A percentile compares a stretch with the other conserved stretches of the same genome.
Conservation (phyloP, 2,329 filamentous ascomycete genomes). For the Diaporthe batatas region DNA sequence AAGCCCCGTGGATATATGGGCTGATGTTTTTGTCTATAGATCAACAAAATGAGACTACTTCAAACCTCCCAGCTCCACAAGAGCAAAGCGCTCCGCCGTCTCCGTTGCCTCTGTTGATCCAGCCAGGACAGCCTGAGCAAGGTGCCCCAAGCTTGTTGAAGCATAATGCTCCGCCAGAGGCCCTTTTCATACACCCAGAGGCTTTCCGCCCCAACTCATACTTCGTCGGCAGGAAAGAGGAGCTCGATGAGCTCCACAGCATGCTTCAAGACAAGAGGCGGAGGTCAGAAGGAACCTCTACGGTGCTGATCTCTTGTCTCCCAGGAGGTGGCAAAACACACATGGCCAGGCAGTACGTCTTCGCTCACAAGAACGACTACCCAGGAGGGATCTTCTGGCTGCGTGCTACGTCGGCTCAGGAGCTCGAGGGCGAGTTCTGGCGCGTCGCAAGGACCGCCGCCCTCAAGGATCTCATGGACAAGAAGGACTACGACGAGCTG, state of each 20-base stretch:
- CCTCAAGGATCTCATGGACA: conserved; percentile 58
- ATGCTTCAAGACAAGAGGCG: conserved; percentile 70
- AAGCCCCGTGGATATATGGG: conserved; percentile 37
- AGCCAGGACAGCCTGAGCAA: conserved; percentile 16
- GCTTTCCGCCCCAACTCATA: conserved; percentile 73
- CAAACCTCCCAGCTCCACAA: conserved; percentile 25
- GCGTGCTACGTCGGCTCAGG: conserved; percentile 70
- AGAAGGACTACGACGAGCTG: conserved; percentile 55
- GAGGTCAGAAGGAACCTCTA: conserved; percentile 69
- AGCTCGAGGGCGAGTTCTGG: conserved; percentile 74
- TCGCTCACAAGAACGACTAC: conserved; percentile 69
- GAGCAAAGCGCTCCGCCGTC: conserved; percentile 39
- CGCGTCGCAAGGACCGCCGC: conserved; percentile 72
- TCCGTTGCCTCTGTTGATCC: conserved; percentile 41
- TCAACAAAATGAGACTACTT: conserved; percentile 38
- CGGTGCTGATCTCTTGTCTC: conserved; percentile 74
- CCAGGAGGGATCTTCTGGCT: conserved; percentile 79
- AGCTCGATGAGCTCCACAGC: conserved; percentile 70
- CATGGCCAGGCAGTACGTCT: conserved; percentile 76
- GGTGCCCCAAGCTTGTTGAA: conserved; percentile 24
- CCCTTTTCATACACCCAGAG: conserved; percentile 62
- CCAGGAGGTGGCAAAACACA: conserved; percentile 79
- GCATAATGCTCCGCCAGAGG: conserved; percentile 37
- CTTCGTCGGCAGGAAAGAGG: conserved; percentile 71
- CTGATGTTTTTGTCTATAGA: conserved; percentile 45